A percentile compares a stretch with the other conserved stretches of the same genome.
These are phyloP conservation scores for Phytopythium sindhum DNA, from an alignment of 352 stramenopile genomes.

Conservation along the genomic window DNA sequence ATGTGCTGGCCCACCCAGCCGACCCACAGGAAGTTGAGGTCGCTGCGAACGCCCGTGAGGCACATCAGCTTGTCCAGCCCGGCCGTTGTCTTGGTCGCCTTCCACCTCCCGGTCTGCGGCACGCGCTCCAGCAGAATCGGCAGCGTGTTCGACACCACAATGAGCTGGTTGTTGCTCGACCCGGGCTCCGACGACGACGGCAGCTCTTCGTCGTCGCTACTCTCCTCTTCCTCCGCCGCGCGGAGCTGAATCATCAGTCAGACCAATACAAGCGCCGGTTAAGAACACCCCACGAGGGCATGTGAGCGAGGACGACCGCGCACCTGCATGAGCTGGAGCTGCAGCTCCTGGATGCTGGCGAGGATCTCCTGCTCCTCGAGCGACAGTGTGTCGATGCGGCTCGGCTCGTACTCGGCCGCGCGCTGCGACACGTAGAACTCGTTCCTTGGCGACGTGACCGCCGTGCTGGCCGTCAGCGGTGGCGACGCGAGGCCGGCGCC, in stretches of 20 bases:
- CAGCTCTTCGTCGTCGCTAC: constrained; percentile 46
- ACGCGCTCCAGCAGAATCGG: constrained; percentile 74
- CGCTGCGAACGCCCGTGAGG: constrained; percentile 55
- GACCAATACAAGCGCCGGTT: not conserved
- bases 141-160: constrained; percentile 87
- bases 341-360: constrained; percentile 87
- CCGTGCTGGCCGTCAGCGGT: constrained; percentile 3
- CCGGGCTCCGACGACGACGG: constrained; percentile 9
- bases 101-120: constrained; percentile 75
- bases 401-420: constrained; percentile 63
- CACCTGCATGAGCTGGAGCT: constrained; percentile 77
- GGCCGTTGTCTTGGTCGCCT: constrained; percentile 82
- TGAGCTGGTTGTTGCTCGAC: constrained; percentile 48
- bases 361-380: constrained; percentile 88
- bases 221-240: constrained; percentile 58
- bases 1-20: constrained; percentile 89
- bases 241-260: constrained; percentile 24
- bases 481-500: constrained; percentile 4
- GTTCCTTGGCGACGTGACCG: constrained; percentile 53
- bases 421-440: constrained; percentile 80
- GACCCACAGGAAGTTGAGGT: constrained; percentile 85
- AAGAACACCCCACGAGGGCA: too few relatives aligned
- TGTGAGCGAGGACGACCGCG: too few relatives aligned
- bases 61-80: constrained; percentile 85
- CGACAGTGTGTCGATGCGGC: constrained; percentile 63